Evolutionary conservation across 768 basidiomycete species (phyloP).

Genomic region (Glaciozyma antarctica): DNA sequence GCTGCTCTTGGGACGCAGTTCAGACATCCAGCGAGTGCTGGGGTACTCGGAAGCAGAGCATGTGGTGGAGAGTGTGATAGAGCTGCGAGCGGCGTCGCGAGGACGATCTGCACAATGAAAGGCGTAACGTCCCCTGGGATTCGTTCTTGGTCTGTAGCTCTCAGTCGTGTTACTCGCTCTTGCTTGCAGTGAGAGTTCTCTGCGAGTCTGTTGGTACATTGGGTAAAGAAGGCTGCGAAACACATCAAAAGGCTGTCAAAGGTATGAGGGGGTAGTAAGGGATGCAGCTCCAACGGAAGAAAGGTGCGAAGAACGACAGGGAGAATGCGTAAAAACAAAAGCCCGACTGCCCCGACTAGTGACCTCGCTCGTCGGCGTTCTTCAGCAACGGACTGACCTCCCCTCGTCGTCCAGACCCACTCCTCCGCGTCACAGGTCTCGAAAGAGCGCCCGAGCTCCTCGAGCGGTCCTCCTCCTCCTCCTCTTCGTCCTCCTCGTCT

Average conservation of each 20-base stretch:
- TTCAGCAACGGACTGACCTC: constrained; percentile 11
- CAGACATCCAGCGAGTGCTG: constrained; percentile 64
- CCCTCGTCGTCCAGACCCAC: constrained; percentile 2
- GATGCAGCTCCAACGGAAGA: not conserved
- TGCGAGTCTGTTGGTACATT: too few relatives aligned
- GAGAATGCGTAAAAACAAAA: not conserved
- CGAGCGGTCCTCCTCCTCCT: not conserved
- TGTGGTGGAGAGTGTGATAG: constrained; percentile 58
- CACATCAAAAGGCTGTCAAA: too few relatives aligned
- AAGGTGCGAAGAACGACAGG: not conserved
- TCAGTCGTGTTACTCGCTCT: too few relatives aligned
- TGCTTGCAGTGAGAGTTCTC: too few relatives aligned
- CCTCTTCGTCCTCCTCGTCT: not conserved
- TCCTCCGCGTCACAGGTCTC: not conserved
- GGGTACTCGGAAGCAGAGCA: constrained; percentile 96
- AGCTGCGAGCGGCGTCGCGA: not conserved
- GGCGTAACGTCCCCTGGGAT: not conserved
- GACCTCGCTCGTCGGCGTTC: not conserved
- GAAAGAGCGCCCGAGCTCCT: not conserved
- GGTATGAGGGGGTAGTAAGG: too few relatives aligned
- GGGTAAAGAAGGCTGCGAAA: too few relatives aligned
- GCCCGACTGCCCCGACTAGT: too few relatives aligned
- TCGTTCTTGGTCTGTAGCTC: too few relatives aligned
- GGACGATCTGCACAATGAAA: not conserved
- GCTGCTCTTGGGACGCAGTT: constrained; percentile 46